Evolutionary conservation across 1,284 basidiomycete genomes (phyloP).

Genomic region (Moesziomyces globuligerus): DNA sequence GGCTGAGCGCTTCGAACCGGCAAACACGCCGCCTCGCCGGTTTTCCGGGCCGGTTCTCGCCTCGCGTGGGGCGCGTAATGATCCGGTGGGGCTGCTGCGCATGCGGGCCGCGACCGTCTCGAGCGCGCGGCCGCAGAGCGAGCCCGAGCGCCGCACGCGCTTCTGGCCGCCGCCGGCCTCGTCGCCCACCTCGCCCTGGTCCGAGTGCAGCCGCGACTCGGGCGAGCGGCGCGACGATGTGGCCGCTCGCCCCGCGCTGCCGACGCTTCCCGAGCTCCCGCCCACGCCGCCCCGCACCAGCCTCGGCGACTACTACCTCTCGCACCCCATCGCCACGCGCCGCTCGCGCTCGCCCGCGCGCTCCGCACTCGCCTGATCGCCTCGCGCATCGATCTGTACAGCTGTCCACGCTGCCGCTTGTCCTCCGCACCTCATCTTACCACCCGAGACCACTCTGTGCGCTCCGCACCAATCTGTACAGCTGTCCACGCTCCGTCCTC

Average conservation of each 20-base stretch:
- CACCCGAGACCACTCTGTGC: too few species aligned
- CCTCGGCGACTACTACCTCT: constrained; percentile 31
- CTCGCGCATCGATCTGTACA: too few species aligned
- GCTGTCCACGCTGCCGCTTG: too few species aligned
- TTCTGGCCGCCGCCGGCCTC: background rate
- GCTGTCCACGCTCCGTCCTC: too few species aligned
- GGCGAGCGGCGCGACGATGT: background rate
- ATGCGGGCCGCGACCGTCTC: constrained; percentile 28
- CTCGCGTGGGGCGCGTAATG: too few species aligned
- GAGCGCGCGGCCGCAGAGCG: too few species aligned
- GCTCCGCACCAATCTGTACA: too few species aligned
- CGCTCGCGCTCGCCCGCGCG: constrained; percentile 2
- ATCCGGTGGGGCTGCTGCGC: background rate
- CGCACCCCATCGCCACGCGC: constrained; percentile 28
- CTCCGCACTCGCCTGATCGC: too few species aligned
- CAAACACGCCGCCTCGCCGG: too few species aligned
- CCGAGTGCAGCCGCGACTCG: background rate
- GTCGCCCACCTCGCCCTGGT: background rate
- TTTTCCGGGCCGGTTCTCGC: too few species aligned
- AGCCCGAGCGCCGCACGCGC: background rate
- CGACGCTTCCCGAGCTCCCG: constrained; percentile 7
- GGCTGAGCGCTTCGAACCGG: too few species aligned
- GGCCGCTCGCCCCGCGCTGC: constrained; percentile 2
- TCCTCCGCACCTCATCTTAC: too few species aligned
- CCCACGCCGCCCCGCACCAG: constrained; percentile 11